phyloP scores from a whole-genome alignment of 495 filamentous ascomycete species.

The Wilcoxina mikolae region DNA sequence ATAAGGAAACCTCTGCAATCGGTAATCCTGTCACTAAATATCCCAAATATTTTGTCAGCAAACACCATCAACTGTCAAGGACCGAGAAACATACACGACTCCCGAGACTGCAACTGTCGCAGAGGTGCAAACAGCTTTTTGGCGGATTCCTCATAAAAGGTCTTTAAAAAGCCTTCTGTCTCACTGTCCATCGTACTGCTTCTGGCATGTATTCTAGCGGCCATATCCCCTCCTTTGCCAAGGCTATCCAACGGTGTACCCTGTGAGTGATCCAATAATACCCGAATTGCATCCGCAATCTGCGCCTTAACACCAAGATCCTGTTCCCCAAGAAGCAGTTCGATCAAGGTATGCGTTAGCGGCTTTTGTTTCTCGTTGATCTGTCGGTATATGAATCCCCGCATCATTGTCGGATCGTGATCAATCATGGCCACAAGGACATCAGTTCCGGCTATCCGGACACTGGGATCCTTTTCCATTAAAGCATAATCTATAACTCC shows the following conservation, averaged over 20 bases:
- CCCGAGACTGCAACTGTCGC: constrained; percentile 58
- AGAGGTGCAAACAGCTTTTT: constrained; percentile 76
- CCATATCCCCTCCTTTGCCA: constrained; percentile 49
- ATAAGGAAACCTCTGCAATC: constrained; percentile 73
- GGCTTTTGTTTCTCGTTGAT: constrained; percentile 74
- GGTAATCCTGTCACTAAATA: constrained; percentile 44
- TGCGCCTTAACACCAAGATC: constrained; percentile 94
- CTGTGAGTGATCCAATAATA: constrained; percentile 73
- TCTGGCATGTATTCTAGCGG: constrained; percentile 42
- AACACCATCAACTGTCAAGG: constrained; percentile 4
- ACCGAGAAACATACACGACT: constrained; percentile 36
- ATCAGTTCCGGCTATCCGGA: constrained; percentile 86
- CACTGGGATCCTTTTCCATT: constrained; percentile 63
- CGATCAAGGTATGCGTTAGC: constrained; percentile 85
- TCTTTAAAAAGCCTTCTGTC: constrained; percentile 66
- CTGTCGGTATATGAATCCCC: constrained; percentile 78
- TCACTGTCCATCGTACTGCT: constrained; percentile 46
- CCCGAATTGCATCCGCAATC: constrained; percentile 87
- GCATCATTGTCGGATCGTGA: constrained; percentile 87
- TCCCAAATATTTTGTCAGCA: constrained; percentile 11
- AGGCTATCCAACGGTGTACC: constrained; percentile 43
- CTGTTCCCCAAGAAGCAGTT: constrained; percentile 74
- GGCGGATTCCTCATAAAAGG: constrained; percentile 83
- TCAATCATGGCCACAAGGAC: constrained; percentile 89
- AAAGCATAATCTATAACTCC: constrained; percentile 84